Evolutionary conservation across 2,329 filamentous ascomycete species (phyloP), one percentile per base, ranked within the genome.

Genomic region (Cadophora sp.): DNA sequence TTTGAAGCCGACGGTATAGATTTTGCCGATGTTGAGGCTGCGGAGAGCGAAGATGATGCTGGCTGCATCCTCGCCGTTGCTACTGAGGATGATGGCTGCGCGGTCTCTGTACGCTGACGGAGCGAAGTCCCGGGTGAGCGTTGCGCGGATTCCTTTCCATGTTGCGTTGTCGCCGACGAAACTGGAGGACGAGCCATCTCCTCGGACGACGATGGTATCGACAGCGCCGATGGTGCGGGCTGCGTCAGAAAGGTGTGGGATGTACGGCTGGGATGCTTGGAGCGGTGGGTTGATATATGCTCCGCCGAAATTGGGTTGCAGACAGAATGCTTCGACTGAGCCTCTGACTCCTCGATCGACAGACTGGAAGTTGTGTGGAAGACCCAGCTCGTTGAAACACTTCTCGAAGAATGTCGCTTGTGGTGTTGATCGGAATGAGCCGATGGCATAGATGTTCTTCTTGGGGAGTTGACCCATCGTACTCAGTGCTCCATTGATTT

Each of bases 381-480:
- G 82, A n/a, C 93, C 92, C 11, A 97, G 85, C 75, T 92, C 90
- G 74, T 92, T 92, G 79, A 92, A 91, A 73, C 91, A 92, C 75
- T 92, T 97, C 76, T 94, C 92, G 77, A 94, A 95, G 77, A 97
- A 97, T 70, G 92, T 91, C 4, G 92, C 92, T 76, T 93, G 91
- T 0, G 91, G 91, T 1, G 88, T 92, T 24, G 82, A 83, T 55
- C 85, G 82, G n/a, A 89, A 89, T 66, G 88, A 91, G 69, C 89
- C 92, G 72, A 96, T 92, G 51, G 92, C 92, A 75, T 94, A 96
- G 60, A 96, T 89, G 73, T 89, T 90, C 74, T 90, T 91, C 79
- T 91, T 93, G 0, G 92, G 92, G 62, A 96, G 84, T 75, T 94
- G 92, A 2, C 92, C 92, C 79, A 97, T 89, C 67, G 92, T 89